A percentile compares a stretch with the other conserved stretches of the same genome.
phyloP scores from a whole-genome alignment of 1,139 yeast species.

The Diutina catenulata region DNA sequence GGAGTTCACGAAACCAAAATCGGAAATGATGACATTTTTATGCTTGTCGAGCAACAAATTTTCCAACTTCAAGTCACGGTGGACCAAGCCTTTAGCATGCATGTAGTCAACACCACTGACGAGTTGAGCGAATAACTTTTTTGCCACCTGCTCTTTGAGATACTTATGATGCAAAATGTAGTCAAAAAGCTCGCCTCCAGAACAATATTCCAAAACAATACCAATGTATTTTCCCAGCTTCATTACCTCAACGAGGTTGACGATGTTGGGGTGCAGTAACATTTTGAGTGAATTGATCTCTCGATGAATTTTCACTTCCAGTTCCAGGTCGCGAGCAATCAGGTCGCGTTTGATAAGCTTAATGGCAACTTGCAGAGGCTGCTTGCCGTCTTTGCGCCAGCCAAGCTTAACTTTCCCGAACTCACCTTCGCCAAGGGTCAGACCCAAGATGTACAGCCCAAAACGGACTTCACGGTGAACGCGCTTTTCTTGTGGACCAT shows the following conservation, averaged over 20 bases:
- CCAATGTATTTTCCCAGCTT: slow-evolving; percentile 94
- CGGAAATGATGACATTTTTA: slow-evolving; percentile 68
- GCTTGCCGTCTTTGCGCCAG: slow-evolving; percentile 75
- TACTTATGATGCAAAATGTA: slow-evolving; percentile 80
- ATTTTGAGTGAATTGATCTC: slow-evolving; percentile 86
- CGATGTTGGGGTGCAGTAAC: slow-evolving; percentile 88
- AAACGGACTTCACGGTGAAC: slow-evolving; percentile 53
- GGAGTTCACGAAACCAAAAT: slow-evolving; percentile 88
- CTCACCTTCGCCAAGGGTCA: slow-evolving; percentile 96
- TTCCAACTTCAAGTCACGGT: slow-evolving; percentile 65
- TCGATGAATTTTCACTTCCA: slow-evolving; percentile 80
- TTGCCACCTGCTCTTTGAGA: slow-evolving; percentile 76
- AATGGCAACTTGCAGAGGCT: slow-evolving; percentile 84
- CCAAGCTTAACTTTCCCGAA: slow-evolving; percentile 97
- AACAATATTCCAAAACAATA: slow-evolving; percentile 89
- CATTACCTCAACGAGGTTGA: slow-evolving; percentile 80
- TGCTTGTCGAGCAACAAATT: slow-evolving; percentile 69
- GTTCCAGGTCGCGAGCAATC: slow-evolving; percentile 70
- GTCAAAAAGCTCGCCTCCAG: slow-evolving; percentile 95
- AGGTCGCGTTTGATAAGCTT: slow-evolving; percentile 82
- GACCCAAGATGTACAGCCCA: slow-evolving; percentile 81
- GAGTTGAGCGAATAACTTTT: slow-evolving; percentile 81
- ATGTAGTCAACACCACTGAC: slow-evolving; percentile 89
- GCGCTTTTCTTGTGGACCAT: not conserved
- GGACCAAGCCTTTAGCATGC: slow-evolving; percentile 76